Percentiles rank a stretch among this genome's conserved stretches.
Evolutionary conservation across 176 grass and related monocot species (phyloP).

Genomic region (Ensete glaucum): DNA sequence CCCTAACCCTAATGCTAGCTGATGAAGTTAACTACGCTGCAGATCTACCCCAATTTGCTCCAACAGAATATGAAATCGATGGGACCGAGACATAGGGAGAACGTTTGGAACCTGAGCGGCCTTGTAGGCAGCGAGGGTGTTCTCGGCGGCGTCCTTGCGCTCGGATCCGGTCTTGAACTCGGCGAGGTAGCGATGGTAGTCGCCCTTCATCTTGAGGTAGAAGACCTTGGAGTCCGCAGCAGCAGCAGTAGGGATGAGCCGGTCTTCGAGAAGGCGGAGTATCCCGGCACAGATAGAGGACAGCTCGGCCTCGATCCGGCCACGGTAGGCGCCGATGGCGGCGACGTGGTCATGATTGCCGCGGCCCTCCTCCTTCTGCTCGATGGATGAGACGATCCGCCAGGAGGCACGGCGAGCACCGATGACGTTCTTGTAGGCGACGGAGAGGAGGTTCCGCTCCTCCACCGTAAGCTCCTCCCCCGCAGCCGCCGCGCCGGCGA

Average conservation of each 20-base stretch:
- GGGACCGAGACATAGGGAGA: not conserved
- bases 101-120: not conserved
- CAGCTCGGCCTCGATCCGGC: not conserved
- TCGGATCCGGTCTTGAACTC: not conserved
- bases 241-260: not conserved
- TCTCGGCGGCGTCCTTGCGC: not conserved
- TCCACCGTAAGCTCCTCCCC: not conserved
- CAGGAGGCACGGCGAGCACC: not conserved
- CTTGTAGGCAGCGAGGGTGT: not conserved
- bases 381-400: not conserved
- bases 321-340: not conserved
- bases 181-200: slow-evolving; percentile 1
- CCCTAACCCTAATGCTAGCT: not conserved
- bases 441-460: not conserved
- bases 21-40: not conserved
- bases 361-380: not conserved
- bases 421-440: not conserved
- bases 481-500: not conserved
- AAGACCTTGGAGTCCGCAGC: not conserved
- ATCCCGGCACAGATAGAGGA: not conserved
- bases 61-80: not conserved
- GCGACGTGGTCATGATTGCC: not conserved
- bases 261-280: not conserved
- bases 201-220: slow-evolving; percentile 2
- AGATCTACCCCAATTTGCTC: too few relatives aligned